A percentile compares a stretch with the other conserved stretches of the same genome.
Conservation (phyloP, 2,329 filamentous ascomycete genomes). For the Pestalotiopsis sp. region DNA sequence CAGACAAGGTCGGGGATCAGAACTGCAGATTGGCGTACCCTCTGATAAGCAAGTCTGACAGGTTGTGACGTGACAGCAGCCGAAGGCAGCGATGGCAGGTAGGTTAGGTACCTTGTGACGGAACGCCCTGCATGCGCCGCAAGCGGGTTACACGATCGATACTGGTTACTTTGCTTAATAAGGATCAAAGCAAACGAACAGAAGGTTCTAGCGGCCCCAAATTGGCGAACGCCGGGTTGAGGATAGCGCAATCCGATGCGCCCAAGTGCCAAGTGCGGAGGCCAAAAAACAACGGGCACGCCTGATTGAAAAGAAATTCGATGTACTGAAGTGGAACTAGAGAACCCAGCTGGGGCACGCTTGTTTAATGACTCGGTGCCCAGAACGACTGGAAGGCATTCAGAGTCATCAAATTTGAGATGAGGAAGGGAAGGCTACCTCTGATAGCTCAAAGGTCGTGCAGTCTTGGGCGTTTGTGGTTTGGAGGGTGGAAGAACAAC, state of each 20-base stretch:
- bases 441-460: neutral
- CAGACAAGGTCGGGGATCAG: neutral
- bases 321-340: neutral
- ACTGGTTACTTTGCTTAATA: neutral
- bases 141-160: neutral
- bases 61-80: neutral
- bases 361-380: neutral
- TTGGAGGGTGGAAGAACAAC: neutral
- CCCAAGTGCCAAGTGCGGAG: neutral
- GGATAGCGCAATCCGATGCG: constrained; percentile 1
- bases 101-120: neutral
- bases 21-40: neutral
- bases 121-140: neutral
- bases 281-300: neutral
- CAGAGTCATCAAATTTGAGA: neutral
- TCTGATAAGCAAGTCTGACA: neutral
- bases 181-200: constrained; percentile 6
- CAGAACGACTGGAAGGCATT: neutral
- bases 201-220: constrained; percentile 9
- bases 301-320: neutral
- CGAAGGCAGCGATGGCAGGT: neutral
- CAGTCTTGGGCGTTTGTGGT: neutral
- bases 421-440: neutral
- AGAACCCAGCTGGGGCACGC: neutral
- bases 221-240: neutral